Conservation (phyloP, 768 basidiomycete species). For the Leccinellum albellum region DNA sequence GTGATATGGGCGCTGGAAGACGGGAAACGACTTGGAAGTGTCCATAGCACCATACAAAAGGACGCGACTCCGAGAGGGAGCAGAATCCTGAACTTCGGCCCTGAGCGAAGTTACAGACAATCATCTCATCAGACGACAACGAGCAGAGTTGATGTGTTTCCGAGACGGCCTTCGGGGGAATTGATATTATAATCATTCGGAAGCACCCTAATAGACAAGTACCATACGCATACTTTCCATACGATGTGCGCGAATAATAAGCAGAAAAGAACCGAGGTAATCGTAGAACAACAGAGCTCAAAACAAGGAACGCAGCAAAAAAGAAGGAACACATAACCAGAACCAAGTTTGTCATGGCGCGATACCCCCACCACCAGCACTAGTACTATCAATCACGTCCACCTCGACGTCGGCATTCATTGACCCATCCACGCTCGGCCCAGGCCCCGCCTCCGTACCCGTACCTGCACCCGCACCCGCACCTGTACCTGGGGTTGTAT, state of each 20-base stretch:
- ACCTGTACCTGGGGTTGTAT: neutral
- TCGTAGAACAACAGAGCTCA: neutral
- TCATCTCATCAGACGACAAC: no score
- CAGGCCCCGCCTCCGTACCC: neutral
- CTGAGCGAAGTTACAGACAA: no score
- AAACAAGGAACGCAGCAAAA: neutral
- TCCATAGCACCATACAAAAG: no score
- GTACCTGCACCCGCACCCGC: neutral
- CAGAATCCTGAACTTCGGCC: no score
- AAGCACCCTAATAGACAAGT: no score
- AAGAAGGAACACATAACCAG: neutral
- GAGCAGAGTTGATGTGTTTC: no score
- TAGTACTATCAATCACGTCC: neutral
- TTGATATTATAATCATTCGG: no score
- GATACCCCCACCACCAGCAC: neutral
- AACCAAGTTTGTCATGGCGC: slow-evolving; percentile 8
- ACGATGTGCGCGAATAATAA: neutral
- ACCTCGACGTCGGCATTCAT: neutral
- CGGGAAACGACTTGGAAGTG: no score
- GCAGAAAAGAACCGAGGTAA: neutral
- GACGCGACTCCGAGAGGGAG: no score
- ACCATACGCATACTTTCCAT: no score
- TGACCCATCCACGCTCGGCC: neutral
- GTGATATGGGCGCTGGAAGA: no score
- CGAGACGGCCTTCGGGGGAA: no score